These are phyloP conservation scores for Pseudevernia furfuracea DNA, from an alignment of 495 filamentous ascomycete genomes.

Conservation along the genomic window DNA sequence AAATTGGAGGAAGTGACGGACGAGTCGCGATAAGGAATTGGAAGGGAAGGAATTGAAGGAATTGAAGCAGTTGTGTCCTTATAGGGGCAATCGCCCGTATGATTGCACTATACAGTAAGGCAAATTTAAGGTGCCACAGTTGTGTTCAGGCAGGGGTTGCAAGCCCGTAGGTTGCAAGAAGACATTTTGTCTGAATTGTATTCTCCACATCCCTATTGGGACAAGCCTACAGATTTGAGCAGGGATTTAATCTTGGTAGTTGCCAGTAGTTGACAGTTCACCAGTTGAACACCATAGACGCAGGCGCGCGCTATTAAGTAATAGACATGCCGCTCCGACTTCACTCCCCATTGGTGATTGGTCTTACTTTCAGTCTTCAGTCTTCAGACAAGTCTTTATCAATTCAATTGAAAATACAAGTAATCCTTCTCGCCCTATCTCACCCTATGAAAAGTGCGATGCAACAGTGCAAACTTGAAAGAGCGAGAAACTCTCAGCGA, in stretches of 20 bases:
- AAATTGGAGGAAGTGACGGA: neutral
- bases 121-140: neutral
- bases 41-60: neutral
- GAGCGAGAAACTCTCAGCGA: neutral
- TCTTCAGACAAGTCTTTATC: neutral
- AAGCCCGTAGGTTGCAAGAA: neutral
- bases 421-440: too few relatives aligned
- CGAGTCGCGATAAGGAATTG: neutral
- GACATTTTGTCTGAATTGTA: neutral
- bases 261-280: too few relatives aligned
- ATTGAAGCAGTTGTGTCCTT: neutral
- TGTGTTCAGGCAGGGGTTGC: neutral
- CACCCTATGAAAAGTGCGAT: too few relatives aligned
- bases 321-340: too few relatives aligned
- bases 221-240: neutral
- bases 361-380: too few relatives aligned
- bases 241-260: neutral
- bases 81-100: neutral
- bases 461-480: neutral
- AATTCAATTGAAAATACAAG: constrained; percentile 3
- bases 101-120: neutral
- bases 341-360: too few relatives aligned
- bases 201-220: constrained; percentile 3
- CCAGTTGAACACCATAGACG: too few relatives aligned
- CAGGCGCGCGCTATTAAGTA: neutral